phyloP scores from a whole-genome alignment of 139 green algal species.

The Zygnema circumcarinatum region DNA sequence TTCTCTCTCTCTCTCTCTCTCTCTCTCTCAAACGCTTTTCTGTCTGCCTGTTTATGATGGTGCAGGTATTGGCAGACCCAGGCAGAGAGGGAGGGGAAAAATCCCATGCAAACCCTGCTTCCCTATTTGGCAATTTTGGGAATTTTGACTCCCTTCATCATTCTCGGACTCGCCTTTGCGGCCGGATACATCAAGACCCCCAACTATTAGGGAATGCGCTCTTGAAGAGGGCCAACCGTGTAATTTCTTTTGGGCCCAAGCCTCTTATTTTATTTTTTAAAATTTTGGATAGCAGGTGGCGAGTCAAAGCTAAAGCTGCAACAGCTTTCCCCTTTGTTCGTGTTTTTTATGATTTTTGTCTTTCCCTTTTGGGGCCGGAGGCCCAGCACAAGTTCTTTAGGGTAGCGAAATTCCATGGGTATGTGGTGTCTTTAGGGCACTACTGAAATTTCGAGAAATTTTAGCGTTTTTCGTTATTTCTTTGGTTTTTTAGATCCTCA shows the following conservation, averaged over 20 bases:
- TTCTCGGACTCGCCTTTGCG: constrained; percentile 37
- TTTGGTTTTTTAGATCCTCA: too few relatives aligned
- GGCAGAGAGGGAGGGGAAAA: constrained; percentile 33
- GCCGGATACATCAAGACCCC: constrained; percentile 31
- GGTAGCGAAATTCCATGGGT: too few relatives aligned
- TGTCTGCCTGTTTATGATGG: neutral
- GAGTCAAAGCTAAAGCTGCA: too few relatives aligned
- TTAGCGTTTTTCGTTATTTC: too few relatives aligned
- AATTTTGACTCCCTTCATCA: constrained; percentile 44
- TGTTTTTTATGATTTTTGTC: too few relatives aligned
- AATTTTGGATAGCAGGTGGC: neutral
- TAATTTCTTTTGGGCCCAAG: neutral
- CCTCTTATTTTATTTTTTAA: constrained; percentile 7
- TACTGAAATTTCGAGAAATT: too few relatives aligned
- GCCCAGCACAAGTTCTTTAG: too few relatives aligned
- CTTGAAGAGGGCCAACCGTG: constrained; percentile 9
- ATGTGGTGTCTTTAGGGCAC: too few relatives aligned
- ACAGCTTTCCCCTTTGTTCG: too few relatives aligned
- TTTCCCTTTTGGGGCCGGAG: too few relatives aligned
- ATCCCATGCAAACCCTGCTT: constrained; percentile 30
- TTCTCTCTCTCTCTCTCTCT: neutral
- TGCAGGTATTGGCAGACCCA: constrained; percentile 43
- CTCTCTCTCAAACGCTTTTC: neutral
- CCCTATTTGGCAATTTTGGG: constrained; percentile 42
- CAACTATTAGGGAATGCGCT: constrained; percentile 34